Percentiles rank a stretch among this genome's conserved stretches.
These are phyloP conservation scores for Tricholomella constricta DNA, from an alignment of 768 basidiomycete species.

Conservation along the genomic window DNA sequence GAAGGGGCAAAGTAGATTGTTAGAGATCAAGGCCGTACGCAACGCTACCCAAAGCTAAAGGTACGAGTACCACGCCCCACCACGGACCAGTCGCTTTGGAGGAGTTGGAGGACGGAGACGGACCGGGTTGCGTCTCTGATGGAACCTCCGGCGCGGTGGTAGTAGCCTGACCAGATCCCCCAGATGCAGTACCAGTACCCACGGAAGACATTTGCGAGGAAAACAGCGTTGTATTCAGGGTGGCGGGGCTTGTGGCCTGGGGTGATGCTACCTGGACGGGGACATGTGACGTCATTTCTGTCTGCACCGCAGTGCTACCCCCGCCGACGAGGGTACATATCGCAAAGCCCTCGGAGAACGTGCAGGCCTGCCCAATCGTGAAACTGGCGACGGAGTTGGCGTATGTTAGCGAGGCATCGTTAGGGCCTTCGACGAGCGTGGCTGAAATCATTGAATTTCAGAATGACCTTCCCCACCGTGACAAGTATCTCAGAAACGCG, in stretches of 20 bases:
- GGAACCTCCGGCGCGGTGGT: neutral
- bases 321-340: constrained; percentile 26
- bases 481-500: neutral
- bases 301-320: constrained; percentile 28
- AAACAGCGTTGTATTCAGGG: neutral
- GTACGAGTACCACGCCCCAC: neutral
- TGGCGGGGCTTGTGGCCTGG: neutral
- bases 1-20: too few species aligned
- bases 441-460: constrained; percentile 24
- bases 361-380: constrained; percentile 26
- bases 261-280: constrained; percentile 17
- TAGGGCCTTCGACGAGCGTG: constrained; percentile 46
- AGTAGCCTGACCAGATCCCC: neutral
- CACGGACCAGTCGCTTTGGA: neutral
- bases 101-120: neutral
- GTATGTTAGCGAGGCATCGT: constrained; percentile 40
- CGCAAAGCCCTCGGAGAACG: constrained; percentile 26
- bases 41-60: neutral
- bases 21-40: too few species aligned
- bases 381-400: constrained; percentile 25
- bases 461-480: neutral
- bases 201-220: neutral
- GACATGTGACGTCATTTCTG: constrained; percentile 19
- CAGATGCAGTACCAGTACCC: neutral
- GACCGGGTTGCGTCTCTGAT: neutral